These are phyloP conservation scores for Exophiala sideris DNA, from an alignment of 2,329 filamentous ascomycete genomes.

Conservation along the genomic window DNA sequence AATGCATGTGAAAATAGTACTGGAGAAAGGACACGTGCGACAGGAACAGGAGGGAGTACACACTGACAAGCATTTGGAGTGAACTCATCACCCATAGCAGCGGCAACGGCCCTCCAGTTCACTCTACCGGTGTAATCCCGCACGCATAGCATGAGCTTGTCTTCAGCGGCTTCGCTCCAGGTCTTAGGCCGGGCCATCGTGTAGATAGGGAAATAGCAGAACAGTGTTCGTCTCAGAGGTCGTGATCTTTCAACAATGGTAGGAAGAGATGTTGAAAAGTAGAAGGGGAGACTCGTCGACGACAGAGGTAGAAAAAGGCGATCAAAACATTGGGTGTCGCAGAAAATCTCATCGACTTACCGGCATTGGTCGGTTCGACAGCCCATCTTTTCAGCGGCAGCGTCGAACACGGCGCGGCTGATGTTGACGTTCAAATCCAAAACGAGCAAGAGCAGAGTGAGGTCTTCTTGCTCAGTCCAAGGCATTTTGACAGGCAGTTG, in stretches of 20 bases:
- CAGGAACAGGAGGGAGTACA: constrained; percentile 4
- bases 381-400: constrained; percentile 1
- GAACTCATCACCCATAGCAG: constrained; percentile 21
- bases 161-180: constrained; percentile 24
- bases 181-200: too few relatives aligned
- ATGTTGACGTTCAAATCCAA: constrained; percentile 5
- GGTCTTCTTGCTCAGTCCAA: constrained; percentile 1
- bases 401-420: constrained; percentile 6
- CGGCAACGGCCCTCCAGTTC: constrained; percentile 23
- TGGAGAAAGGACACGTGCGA: neutral
- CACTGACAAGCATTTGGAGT: constrained; percentile 27
- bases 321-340: neutral
- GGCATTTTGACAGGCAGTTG: neutral
- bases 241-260: neutral
- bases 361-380: constrained; percentile 7
- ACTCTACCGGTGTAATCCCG: constrained; percentile 22
- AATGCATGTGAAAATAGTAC: neutral
- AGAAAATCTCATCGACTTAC: neutral
- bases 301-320: neutral
- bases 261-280: neutral
- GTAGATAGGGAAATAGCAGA: too few relatives aligned
- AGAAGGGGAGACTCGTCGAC: neutral
- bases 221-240: neutral
- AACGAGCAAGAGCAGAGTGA: constrained; percentile 5
- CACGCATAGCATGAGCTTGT: constrained; percentile 21